Evolutionary conservation across 2,329 filamentous ascomycete genomes (phyloP).

Genomic region (Pseudopithomyces maydicus): DNA sequence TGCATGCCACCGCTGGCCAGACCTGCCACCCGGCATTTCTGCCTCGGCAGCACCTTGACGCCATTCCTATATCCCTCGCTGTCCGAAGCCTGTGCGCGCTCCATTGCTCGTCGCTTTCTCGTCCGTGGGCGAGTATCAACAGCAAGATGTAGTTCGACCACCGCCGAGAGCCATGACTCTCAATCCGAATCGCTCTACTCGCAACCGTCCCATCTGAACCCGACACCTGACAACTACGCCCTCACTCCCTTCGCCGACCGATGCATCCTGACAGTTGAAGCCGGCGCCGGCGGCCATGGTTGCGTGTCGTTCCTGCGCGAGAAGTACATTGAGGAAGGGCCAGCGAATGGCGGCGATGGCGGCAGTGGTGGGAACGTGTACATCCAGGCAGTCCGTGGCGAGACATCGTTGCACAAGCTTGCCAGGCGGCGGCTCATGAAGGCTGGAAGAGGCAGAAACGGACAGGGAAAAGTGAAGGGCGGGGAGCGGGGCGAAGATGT

Average conservation of each 20-base stretch:
- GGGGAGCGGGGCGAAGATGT: slow-evolving; percentile 86
- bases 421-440: slow-evolving; percentile 76
- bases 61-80: slow-evolving; percentile 55
- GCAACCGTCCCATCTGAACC: slow-evolving; percentile 65
- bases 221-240: slow-evolving; percentile 81
- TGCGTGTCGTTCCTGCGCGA: slow-evolving; percentile 95
- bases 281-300: slow-evolving; percentile 84
- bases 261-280: slow-evolving; percentile 75
- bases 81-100: slow-evolving; percentile 25
- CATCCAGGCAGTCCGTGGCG: slow-evolving; percentile 88
- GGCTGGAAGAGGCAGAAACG: slow-evolving; percentile 76
- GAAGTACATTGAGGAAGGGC: slow-evolving; percentile 85
- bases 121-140: slow-evolving; percentile 17
- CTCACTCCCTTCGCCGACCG: slow-evolving; percentile 85
- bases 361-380: slow-evolving; percentile 91
- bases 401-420: slow-evolving; percentile 93
- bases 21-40: slow-evolving; percentile 28
- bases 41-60: slow-evolving; percentile 44
- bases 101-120: slow-evolving; percentile 24
- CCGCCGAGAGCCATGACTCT: slow-evolving; percentile 11
- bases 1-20: slow-evolving; percentile 34
- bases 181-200: slow-evolving; percentile 13
- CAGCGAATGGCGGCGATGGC: slow-evolving; percentile 92
- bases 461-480: slow-evolving; percentile 72
- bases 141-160: slow-evolving; percentile 37